phyloP scores from a whole-genome alignment of 371 early-diverging fungal genomes.

The Mortierella sp. region DNA sequence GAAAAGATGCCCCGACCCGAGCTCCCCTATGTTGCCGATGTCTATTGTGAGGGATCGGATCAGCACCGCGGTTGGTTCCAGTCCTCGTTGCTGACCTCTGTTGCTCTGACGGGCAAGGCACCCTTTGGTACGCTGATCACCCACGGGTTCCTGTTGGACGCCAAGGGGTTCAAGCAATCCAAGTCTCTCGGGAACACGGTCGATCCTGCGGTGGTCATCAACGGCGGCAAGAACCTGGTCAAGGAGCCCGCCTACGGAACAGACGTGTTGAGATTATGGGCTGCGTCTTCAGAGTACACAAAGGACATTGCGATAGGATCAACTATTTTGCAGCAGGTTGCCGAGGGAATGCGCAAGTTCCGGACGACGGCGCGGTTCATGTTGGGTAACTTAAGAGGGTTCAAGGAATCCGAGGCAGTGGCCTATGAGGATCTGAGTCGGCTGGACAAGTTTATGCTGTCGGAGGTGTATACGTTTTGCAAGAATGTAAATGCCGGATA shows the following conservation, averaged over 20 bases:
- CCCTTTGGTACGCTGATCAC: conserved; percentile 91
- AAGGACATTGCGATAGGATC: conserved; percentile 84
- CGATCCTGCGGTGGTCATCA: conserved; percentile 77
- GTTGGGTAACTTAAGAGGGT: conserved; percentile 84
- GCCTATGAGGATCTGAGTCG: conserved; percentile 67
- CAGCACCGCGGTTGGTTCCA: conserved; percentile 99
- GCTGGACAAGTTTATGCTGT: conserved; percentile 83
- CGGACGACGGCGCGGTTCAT: conserved; percentile 86
- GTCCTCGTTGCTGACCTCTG: conserved; percentile 90
- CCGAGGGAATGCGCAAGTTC: conserved; percentile 80
- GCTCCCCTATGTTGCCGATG: conserved; percentile 77
- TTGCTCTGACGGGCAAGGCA: conserved; percentile 81
- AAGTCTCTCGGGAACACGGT: conserved; percentile 95
- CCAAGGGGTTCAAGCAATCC: conserved; percentile 93
- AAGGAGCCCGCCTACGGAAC: conserved; percentile 85
- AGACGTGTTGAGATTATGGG: conserved; percentile 88
- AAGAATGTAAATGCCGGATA: conserved; percentile 71
- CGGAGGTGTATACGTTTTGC: conserved; percentile 72
- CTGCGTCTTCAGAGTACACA: conserved; percentile 87
- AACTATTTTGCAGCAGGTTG: conserved; percentile 72
- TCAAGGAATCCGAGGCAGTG: conserved; percentile 62
- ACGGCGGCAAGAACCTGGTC: conserved; percentile 79
- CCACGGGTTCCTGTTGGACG: conserved; percentile 95
- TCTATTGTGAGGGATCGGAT: conserved; percentile 95
- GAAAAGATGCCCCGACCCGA: conserved; percentile 54